A percentile compares a stretch with the other conserved stretches of the same genome.
Conservation (phyloP, 2,329 filamentous ascomycete species). For the Macrophomina phaseolina region DNA sequence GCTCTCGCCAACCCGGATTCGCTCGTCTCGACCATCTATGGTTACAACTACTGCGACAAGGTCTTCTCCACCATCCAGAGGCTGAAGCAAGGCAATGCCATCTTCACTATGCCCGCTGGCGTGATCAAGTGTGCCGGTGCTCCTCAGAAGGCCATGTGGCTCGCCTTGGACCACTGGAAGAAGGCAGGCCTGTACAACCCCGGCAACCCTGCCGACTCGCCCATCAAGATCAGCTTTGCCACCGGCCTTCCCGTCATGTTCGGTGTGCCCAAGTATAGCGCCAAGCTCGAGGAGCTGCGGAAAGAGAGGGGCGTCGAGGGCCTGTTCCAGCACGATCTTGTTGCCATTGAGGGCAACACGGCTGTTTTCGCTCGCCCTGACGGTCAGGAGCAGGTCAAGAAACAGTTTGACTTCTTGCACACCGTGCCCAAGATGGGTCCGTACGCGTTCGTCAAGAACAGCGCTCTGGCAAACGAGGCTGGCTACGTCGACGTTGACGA, state of each 20-base stretch:
- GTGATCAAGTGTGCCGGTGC: constrained; percentile 48
- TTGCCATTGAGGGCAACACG: constrained; percentile 46
- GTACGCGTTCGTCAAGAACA: constrained; percentile 44
- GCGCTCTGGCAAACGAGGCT: constrained; percentile 41
- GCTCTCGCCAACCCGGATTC: constrained; percentile 43
- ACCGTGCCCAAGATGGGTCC: constrained; percentile 47
- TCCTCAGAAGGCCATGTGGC: constrained; percentile 51
- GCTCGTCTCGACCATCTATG: constrained; percentile 46
- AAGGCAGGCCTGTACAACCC: constrained; percentile 42
- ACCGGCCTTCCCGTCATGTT: constrained; percentile 49
- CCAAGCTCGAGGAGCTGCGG: constrained; percentile 43
- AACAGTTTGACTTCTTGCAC: constrained; percentile 46
- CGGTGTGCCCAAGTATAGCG: constrained; percentile 48
- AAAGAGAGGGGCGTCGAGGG: constrained; percentile 44
- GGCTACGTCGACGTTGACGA: constrained; percentile 47
- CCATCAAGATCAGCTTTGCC: constrained; percentile 46
- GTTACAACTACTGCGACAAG: constrained; percentile 47
- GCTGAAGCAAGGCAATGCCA: constrained; percentile 42
- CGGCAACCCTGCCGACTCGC: constrained; percentile 34
- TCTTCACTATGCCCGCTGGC: constrained; percentile 48
- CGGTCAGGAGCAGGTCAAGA: constrained; percentile 36
- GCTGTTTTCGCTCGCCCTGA: constrained; percentile 41
- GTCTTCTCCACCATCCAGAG: constrained; percentile 39
- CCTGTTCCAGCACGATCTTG: constrained; percentile 47
- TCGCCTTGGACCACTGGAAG: constrained; percentile 48